A percentile compares a stretch with the other conserved stretches of the same genome.
These are phyloP conservation scores for Lachancea fermentati DNA, from an alignment of 805 yeast species.

Conservation along the genomic window DNA sequence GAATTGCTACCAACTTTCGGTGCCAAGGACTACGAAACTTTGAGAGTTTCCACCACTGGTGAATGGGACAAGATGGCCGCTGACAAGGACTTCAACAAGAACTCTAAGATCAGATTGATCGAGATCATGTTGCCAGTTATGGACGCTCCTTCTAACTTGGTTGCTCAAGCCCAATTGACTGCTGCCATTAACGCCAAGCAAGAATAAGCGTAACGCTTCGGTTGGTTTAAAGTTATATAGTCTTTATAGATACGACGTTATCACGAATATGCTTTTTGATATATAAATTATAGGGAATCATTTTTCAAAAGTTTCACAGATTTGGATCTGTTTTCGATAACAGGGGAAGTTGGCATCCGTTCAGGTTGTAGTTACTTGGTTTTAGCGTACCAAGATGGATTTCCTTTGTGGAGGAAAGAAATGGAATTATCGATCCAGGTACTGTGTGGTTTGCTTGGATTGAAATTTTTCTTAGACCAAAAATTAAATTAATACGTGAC, in stretches of 20 bases:
- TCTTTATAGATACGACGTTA: constrained; percentile 8
- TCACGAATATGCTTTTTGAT: constrained; percentile 3
- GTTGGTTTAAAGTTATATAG: not conserved
- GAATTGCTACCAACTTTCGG: constrained; percentile 47
- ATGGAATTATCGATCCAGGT: too few species aligned
- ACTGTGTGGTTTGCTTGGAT: too few species aligned
- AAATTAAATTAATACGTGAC: too few species aligned
- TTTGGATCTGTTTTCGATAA: too few species aligned
- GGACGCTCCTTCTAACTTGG: constrained; percentile 66
- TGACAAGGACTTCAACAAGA: constrained; percentile 44
- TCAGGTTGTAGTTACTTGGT: too few species aligned
- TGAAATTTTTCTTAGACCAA: too few species aligned
- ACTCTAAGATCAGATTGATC: constrained; percentile 56
- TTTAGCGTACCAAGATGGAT: too few species aligned
- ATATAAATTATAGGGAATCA: not conserved
- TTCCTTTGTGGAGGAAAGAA: too few species aligned
- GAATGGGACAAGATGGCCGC: constrained; percentile 49
- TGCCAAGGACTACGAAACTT: constrained; percentile 48
- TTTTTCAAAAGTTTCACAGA: not conserved
- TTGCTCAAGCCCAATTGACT: constrained; percentile 60
- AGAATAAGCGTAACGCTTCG: constrained; percentile 6
- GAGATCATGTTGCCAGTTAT: constrained; percentile 63
- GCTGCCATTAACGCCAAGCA: constrained; percentile 42
- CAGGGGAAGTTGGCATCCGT: too few species aligned
- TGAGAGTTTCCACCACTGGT: constrained; percentile 49